phyloP scores from a whole-genome alignment of 208 protist genomes.

The Crithidia bombi region DNA sequence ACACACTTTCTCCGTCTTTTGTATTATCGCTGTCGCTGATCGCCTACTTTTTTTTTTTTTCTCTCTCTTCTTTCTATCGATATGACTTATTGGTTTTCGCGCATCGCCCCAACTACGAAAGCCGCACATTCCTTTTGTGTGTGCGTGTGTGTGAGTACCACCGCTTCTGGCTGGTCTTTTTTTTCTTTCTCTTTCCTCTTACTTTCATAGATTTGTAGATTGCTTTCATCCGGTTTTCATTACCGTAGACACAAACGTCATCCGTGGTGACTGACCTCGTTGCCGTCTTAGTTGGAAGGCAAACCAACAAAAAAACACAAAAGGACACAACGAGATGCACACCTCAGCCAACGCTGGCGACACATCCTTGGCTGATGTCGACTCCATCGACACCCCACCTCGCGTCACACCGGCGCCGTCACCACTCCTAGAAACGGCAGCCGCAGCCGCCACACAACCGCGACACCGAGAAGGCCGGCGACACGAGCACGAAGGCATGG shows the following conservation, averaged over 20 bases:
- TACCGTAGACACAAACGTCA: not conserved
- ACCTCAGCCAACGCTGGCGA: slow-evolving; percentile 11
- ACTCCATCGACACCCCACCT: slow-evolving; percentile 28
- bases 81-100: not conserved
- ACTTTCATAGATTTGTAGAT: not conserved
- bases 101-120: not conserved
- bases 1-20: too few species aligned
- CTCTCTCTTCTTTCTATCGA: not conserved
- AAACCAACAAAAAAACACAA: not conserved
- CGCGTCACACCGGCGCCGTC: slow-evolving; percentile 13
- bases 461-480: not conserved
- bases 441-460: not conserved
- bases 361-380: slow-evolving; percentile 25
- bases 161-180: not conserved
- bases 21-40: slow-evolving; percentile 7
- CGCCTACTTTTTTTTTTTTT: slow-evolving; percentile 9
- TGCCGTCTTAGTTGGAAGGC: too few species aligned
- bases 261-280: too few species aligned
- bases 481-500: not conserved
- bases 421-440: not conserved
- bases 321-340: not conserved
- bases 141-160: not conserved
- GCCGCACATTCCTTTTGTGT: not conserved
- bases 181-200: slow-evolving; percentile 13
- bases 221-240: not conserved